phyloP scores from a whole-genome alignment of 176 grass and related monocot species.

The Carex littledalei region DNA sequence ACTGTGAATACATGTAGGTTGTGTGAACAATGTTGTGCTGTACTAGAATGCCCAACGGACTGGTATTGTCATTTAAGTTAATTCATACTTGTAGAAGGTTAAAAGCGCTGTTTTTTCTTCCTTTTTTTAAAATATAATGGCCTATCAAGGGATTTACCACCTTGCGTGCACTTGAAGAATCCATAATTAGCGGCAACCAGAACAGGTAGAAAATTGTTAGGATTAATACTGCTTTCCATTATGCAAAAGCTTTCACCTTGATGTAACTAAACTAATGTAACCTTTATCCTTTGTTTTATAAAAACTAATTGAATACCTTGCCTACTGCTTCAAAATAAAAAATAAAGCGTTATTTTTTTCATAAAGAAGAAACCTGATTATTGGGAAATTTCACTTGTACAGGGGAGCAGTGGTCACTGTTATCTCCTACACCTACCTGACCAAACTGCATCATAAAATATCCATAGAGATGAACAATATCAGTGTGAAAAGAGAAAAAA shows the following conservation, averaged over 20 bases:
- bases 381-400: constrained; percentile 45
- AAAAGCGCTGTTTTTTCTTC: not conserved
- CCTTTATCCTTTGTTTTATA: not conserved
- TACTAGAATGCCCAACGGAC: not conserved
- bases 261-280: not conserved
- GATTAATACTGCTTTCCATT: not conserved
- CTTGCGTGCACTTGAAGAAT: not conserved
- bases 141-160: not conserved
- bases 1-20: not conserved
- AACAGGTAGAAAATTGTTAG: not conserved
- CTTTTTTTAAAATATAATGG: too few relatives aligned
- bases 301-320: not conserved
- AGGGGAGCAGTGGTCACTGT: constrained; percentile 55
- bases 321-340: not conserved
- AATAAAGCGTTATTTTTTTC: not conserved
- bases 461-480: not conserved
- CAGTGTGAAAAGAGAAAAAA: not conserved
- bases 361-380: constrained; percentile 39
- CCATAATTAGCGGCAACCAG: not conserved
- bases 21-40: not conserved
- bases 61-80: not conserved
- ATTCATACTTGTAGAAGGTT: not conserved
- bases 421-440: constrained; percentile 50
- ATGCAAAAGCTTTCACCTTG: not conserved
- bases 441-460: constrained; percentile 47